Conservation (phyloP, 1,284 basidiomycete genomes). For the Boletellus dicymbophilus region DNA sequence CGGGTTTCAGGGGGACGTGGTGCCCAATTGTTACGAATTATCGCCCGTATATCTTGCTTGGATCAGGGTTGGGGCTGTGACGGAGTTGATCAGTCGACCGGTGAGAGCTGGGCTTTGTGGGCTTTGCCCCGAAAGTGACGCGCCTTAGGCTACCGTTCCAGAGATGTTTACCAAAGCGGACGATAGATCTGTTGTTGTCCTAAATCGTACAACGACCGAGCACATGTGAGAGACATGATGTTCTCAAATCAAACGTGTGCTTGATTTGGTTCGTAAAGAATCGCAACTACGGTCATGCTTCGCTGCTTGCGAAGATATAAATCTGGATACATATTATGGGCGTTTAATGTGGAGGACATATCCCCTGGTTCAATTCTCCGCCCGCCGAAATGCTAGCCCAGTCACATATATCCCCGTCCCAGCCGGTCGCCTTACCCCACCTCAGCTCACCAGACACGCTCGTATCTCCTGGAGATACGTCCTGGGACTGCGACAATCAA, state of each 20-base stretch:
- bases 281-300: constrained; percentile 26
- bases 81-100: constrained; percentile 20
- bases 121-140: constrained; percentile 19
- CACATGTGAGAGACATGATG: constrained; percentile 34
- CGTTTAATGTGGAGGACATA: constrained; percentile 22
- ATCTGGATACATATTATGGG: constrained; percentile 24
- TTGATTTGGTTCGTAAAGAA: constrained; percentile 35
- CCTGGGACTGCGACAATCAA: constrained; percentile 56
- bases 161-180: constrained; percentile 25
- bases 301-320: constrained; percentile 33
- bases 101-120: constrained; percentile 14
- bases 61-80: constrained; percentile 19
- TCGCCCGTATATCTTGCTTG: constrained; percentile 11
- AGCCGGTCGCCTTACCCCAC: constrained; percentile 53
- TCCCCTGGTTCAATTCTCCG: constrained; percentile 16
- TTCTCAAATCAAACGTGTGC: constrained; percentile 36
- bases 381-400: constrained; percentile 15
- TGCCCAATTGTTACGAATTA: constrained; percentile 15
- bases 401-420: constrained; percentile 33
- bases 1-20: constrained; percentile 20
- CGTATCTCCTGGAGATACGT: constrained; percentile 40
- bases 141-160: constrained; percentile 18
- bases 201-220: constrained; percentile 30
- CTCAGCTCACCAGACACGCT: constrained; percentile 50
- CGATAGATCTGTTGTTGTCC: constrained; percentile 27